phyloP scores from a whole-genome alignment of 1,284 basidiomycete genomes.

The Porodaedalea pini region DNA sequence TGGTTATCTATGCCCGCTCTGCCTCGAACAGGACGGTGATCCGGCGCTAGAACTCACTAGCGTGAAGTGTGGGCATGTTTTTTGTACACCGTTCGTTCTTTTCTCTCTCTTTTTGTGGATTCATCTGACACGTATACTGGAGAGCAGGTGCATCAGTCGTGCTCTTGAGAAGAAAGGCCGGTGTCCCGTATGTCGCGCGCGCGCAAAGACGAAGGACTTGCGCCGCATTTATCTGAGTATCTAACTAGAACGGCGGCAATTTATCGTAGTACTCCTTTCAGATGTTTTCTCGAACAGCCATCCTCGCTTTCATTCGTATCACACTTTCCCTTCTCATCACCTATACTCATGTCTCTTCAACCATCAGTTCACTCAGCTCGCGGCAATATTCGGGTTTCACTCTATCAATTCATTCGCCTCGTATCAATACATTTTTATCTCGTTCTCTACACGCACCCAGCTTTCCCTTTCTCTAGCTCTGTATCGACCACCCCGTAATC shows the following conservation, averaged over 20 bases:
- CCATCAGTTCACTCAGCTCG: no score
- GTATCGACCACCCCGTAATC: no score
- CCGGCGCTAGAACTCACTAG: conserved; percentile 6
- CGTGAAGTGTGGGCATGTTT: conserved; percentile 15
- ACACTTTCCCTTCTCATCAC: no score
- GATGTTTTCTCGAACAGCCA: no score
- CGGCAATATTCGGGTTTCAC: no score
- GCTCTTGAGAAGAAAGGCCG: conserved; percentile 8
- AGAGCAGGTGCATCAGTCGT: conserved; percentile 5
- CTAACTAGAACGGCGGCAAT: background rate
- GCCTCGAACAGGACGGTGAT: conserved; percentile 9
- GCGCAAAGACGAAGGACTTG: conserved; percentile 4
- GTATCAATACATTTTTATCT: no score
- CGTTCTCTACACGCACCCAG: no score
- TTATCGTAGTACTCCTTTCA: background rate
- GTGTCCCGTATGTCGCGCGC: conserved; percentile 12
- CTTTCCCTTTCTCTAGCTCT: no score
- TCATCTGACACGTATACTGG: background rate
- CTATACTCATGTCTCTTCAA: no score
- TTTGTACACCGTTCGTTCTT: conserved; percentile 14
- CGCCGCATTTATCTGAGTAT: conserved; percentile 15
- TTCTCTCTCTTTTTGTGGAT: background rate
- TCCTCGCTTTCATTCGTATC: background rate
- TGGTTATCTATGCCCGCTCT: conserved; percentile 14
- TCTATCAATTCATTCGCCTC: no score